Conservation (phyloP, 2,329 filamentous ascomycete species). For the Epichloe gansuensis region DNA sequence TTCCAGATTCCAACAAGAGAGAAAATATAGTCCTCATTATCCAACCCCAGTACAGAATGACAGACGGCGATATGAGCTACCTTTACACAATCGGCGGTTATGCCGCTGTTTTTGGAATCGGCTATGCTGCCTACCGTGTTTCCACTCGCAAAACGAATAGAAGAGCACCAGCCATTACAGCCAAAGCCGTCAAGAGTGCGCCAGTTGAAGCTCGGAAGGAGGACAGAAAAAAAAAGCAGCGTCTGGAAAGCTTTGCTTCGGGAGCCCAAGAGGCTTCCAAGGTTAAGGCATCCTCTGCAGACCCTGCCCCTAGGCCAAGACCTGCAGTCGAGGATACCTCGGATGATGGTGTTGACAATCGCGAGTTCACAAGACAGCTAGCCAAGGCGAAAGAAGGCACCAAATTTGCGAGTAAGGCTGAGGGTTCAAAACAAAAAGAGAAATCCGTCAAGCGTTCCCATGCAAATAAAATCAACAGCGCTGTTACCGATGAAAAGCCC, state of each 20-base stretch:
- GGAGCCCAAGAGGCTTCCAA: conserved; percentile 26
- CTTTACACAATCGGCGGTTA: conserved; percentile 26
- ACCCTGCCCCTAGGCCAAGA: conserved; percentile 2
- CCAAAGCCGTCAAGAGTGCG: conserved; percentile 18
- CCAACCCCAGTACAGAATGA: conserved; percentile 13
- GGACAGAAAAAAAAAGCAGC: conserved; percentile 35
- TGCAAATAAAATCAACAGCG: conserved; percentile 37
- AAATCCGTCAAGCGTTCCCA: conserved; percentile 60
- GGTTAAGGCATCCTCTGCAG: conserved; percentile 19
- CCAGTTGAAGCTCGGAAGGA: conserved; percentile 25
- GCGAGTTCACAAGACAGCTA: conserved; percentile 66
- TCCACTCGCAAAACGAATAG: conserved; percentile 23
- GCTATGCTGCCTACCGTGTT: conserved; percentile 22
- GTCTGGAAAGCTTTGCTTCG: conserved; percentile 27
- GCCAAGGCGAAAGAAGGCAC: conserved; percentile 58
- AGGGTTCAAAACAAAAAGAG: conserved; percentile 49
- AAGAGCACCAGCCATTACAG: conserved; percentile 14
- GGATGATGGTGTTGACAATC: conserved; percentile 53
- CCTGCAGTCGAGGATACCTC: conserved; percentile 25
- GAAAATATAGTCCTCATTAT: neutral
- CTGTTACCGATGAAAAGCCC: conserved; percentile 28
- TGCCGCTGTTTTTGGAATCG: conserved; percentile 22
- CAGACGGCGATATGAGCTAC: conserved; percentile 21
- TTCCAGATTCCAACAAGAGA: neutral
- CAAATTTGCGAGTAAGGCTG: conserved; percentile 40